These are phyloP conservation scores for Fusarium mundagurra DNA, from an alignment of 2,329 filamentous ascomycete species.

Conservation along the genomic window DNA sequence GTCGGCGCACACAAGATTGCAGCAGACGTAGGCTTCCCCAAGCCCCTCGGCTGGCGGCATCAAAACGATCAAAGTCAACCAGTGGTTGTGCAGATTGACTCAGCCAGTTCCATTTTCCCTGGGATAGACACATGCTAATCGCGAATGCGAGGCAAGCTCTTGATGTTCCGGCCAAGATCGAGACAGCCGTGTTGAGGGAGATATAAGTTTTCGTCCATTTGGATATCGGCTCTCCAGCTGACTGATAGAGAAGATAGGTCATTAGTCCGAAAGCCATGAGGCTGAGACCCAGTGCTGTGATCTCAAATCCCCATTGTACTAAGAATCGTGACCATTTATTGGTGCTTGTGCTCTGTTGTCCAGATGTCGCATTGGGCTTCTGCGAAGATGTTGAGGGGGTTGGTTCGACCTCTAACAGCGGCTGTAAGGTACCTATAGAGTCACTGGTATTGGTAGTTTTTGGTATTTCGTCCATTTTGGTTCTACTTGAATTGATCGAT, in stretches of 20 bases:
- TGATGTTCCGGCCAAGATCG: constrained; percentile 16
- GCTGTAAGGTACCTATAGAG: background rate
- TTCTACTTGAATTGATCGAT: too few species aligned
- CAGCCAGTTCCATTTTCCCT: constrained; percentile 32
- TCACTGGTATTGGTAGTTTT: background rate
- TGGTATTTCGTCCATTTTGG: background rate
- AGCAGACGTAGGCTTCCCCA: constrained; percentile 22
- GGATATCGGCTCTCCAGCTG: constrained; percentile 1
- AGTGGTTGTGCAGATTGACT: background rate
- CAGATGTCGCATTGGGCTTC: background rate
- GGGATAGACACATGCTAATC: constrained; percentile 21
- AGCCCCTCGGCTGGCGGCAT: constrained; percentile 22
- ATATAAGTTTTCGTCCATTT: constrained; percentile 5
- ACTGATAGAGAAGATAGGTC: background rate
- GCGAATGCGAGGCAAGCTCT: background rate
- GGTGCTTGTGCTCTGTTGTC: too few species aligned
- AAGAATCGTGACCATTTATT: background rate
- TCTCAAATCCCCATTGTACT: background rate
- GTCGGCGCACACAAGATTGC: background rate
- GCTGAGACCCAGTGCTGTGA: background rate
- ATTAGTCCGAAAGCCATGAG: background rate
- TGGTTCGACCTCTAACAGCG: background rate
- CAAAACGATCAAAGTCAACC: constrained; percentile 29
- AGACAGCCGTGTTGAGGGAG: constrained; percentile 20
- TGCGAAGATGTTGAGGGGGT: background rate